These are phyloP conservation scores for Yarrowia porcina DNA, from an alignment of 805 yeast species.

Conservation along the genomic window DNA sequence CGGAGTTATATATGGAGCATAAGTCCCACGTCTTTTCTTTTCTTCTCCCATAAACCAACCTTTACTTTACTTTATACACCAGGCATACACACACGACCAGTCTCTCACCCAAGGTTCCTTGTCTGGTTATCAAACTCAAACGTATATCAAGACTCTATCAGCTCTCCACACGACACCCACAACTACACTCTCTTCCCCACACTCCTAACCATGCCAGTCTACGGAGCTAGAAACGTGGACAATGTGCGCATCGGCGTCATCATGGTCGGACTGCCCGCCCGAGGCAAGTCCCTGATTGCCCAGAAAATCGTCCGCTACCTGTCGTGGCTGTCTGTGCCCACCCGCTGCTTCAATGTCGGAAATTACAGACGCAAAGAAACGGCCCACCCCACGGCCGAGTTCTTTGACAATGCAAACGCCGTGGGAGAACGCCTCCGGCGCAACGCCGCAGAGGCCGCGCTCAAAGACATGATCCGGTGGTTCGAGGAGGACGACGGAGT, in stretches of 20 bases:
- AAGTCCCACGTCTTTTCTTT: too few species aligned
- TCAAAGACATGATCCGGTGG: slow-evolving; percentile 83
- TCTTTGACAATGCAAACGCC: slow-evolving; percentile 65
- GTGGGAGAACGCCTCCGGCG: slow-evolving; percentile 62
- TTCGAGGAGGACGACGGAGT: slow-evolving; percentile 73
- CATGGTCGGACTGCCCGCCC: slow-evolving; percentile 47
- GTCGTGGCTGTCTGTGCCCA: slow-evolving; percentile 84
- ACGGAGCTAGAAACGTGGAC: slow-evolving; percentile 25
- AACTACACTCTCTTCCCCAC: neutral
- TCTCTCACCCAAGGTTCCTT: neutral
- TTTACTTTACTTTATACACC: too few species aligned
- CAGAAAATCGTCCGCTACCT: slow-evolving; percentile 88
- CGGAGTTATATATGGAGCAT: neutral
- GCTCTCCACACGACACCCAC: slow-evolving; percentile 2
- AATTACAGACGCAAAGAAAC: slow-evolving; percentile 67
- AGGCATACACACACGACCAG: neutral
- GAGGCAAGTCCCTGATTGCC: slow-evolving; percentile 93
- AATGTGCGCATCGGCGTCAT: slow-evolving; percentile 33
- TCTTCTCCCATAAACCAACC: neutral
- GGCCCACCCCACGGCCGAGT: slow-evolving; percentile 68
- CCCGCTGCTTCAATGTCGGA: slow-evolving; percentile 88
- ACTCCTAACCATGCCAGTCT: neutral
- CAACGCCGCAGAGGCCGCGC: slow-evolving; percentile 69
- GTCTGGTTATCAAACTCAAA: neutral
- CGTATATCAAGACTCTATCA: neutral